Base-by-base conservation (phyloP, 2,329 filamentous ascomycete genomes). In the Ophiostoma sp. region DNA sequence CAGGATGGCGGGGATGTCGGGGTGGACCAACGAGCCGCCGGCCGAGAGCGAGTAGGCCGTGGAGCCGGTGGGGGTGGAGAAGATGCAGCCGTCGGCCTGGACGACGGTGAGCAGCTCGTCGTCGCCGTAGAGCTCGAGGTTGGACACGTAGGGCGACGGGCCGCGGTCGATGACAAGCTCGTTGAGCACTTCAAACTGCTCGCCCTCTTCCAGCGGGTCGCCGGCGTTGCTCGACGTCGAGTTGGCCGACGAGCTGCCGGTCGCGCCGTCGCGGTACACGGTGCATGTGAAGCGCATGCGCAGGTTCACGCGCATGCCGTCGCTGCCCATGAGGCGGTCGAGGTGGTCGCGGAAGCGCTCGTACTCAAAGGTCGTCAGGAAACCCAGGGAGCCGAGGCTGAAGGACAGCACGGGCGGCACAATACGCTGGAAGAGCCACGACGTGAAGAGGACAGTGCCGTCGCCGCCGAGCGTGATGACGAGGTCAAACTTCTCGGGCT, bases 211-310 rank as follows among this genome's bases (percentile, higher is more conserved):
- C 52, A 87, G 86, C n/a, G 86, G 83, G 55, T 18, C 42, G 12
- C 41, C 38, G 42, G 18, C 27, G 41, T 16, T 16, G 65, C 58
- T 3, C 5, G 65, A 12, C 42, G n/a, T 85, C 85, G 2, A 81
- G 77, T 4, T 80, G 78, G 42, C 16, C 42, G 63, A 45, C 42
- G 65, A 40, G 27, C 27, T 27, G 27, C 58, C 42, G n/a, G 65
- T 8, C 8, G 67, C 62, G 42, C 85, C 87, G 72, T 89, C 84
- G 62, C 94, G 90, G 81, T 94, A 97, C 8, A 99, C 93, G 0
- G 95, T 98, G 80, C 94, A 98, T 16, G 95, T 99, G 78, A 99
- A 99, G 71, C 95, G 91, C 95, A 99, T 99, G 73, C 95, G 92
- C 73, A 99, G 83, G 76, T 97, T 98, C 70, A 98, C 94, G 67